Base-by-base conservation (phyloP, 495 filamentous ascomycete genomes). In the Trichoderma gamsii region DNA sequence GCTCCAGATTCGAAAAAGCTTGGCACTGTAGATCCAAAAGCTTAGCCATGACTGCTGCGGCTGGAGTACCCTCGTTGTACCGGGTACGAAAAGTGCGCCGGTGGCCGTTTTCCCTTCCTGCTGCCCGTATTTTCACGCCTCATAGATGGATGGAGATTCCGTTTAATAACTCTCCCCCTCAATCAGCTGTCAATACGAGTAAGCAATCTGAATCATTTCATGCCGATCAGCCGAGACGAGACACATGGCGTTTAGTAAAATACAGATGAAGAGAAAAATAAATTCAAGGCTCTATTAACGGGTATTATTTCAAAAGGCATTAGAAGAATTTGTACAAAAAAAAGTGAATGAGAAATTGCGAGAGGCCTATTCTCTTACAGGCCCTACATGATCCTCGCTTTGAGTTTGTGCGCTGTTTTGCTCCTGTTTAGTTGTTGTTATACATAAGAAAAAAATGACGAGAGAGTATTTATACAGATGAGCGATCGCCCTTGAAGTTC, bases 1-100 rank as follows among this genome's bases (percentile, higher is more conserved):
- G 56, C 56, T 61, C 56, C 56, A 61, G 56, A 61, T 61, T 61
- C 56, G n/a, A 32, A 61, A 56, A 61, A 61, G 56, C 56, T 61
- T 61, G 56, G 56, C 56, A 29, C 23, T 61, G 56, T 21, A 61
- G 56, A 61, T 61, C 56, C 23, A 61, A 61, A 61, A 61, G 56
- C 56, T 61, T 61, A 61, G 56, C 56, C 56, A 61, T 61, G 23
- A 13, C 56, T 21, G 35, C 35, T 61, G 56, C 15, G 8, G 4
- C 56, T 13, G 11, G 11, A 18, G 49, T 52, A 18, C 21, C 18
- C 18, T 9, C 8, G 3, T 5, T 4, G 56, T 61, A 61, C 56
- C 27, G 6, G 23, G 56, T 32, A 61, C 56, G 35, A 38, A 38
- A 38, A 38, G 35, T 38, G 5, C 35, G 35, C 35, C 8, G 3